Conservation (phyloP, 306 rosid genomes). For the Cucurbita pepo region DNA sequence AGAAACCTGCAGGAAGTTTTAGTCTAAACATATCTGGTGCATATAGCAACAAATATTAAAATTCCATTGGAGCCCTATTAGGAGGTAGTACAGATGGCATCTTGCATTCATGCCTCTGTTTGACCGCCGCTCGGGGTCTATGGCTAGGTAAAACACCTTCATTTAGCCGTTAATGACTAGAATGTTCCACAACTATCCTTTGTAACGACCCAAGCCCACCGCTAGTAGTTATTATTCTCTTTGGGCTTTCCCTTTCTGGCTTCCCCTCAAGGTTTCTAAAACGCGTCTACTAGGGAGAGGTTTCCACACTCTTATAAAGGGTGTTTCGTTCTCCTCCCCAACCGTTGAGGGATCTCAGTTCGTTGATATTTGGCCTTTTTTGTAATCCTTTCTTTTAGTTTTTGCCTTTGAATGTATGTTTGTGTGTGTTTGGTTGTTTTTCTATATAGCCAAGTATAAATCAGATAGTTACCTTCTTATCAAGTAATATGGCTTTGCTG, state of each 20-base stretch:
- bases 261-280: too few relatives aligned
- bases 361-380: background rate
- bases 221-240: too few relatives aligned
- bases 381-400: background rate
- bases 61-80: background rate
- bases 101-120: too few relatives aligned
- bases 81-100: background rate
- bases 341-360: background rate
- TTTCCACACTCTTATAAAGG: too few relatives aligned
- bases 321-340: too few relatives aligned
- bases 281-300: too few relatives aligned
- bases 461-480: slow-evolving; percentile 54
- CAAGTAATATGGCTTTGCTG: slow-evolving; percentile 46
- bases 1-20: background rate
- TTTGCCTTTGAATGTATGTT: background rate
- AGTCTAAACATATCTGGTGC: background rate
- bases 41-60: background rate
- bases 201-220: too few relatives aligned
- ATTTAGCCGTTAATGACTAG: background rate
- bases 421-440: background rate
- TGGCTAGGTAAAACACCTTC: background rate
- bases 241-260: too few relatives aligned
- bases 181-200: background rate
- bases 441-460: background rate
- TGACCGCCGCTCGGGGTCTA: too few relatives aligned